Percentiles rank a stretch among this genome's conserved stretches.
These are phyloP conservation scores for Spencermartinsiella europaea DNA, from an alignment of 805 yeast species.

Conservation along the genomic window DNA sequence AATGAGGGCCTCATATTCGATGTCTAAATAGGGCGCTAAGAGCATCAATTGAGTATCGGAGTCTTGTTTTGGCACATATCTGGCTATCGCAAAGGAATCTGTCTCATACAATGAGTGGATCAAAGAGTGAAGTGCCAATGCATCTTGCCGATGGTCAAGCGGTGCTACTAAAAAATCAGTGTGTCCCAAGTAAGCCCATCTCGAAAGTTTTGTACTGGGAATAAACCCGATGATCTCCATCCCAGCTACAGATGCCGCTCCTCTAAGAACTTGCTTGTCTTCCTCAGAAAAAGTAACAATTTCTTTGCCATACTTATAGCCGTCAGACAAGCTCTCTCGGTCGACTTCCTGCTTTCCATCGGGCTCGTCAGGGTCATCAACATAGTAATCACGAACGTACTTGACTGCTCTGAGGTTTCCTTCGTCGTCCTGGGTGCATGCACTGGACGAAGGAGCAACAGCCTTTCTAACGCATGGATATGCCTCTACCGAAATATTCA, in stretches of 20 bases:
- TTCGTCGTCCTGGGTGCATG: slow-evolving; percentile 1
- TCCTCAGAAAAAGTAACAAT: slow-evolving; percentile 49
- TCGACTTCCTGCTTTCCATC: slow-evolving; percentile 31
- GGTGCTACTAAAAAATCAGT: slow-evolving; percentile 49
- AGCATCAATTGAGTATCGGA: slow-evolving; percentile 39
- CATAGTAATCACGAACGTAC: slow-evolving; percentile 17
- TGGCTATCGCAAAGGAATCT: slow-evolving; percentile 50
- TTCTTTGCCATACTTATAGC: slow-evolving; percentile 62
- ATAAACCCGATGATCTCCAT: slow-evolving; percentile 64
- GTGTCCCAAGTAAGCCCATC: slow-evolving; percentile 56
- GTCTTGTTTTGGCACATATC: slow-evolving; percentile 49
- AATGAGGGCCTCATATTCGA: slow-evolving; percentile 33
- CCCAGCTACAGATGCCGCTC: slow-evolving; percentile 40
- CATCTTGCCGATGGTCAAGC: slow-evolving; percentile 35
- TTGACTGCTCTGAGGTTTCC: slow-evolving; percentile 6
- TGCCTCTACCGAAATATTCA: slow-evolving; percentile 20
- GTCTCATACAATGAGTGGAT: slow-evolving; percentile 48
- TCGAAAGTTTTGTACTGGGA: slow-evolving; percentile 43
- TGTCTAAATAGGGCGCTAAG: slow-evolving; percentile 44
- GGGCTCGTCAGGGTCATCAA: slow-evolving; percentile 9
- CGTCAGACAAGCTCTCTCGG: slow-evolving; percentile 45
- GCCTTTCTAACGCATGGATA: slow-evolving; percentile 20
- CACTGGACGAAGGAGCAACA: slow-evolving; percentile 10
- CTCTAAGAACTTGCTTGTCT: slow-evolving; percentile 34
- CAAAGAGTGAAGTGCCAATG: slow-evolving; percentile 41